Base-by-base conservation (phyloP, 768 basidiomycete species). In the Pleurotus pulmonarius region DNA sequence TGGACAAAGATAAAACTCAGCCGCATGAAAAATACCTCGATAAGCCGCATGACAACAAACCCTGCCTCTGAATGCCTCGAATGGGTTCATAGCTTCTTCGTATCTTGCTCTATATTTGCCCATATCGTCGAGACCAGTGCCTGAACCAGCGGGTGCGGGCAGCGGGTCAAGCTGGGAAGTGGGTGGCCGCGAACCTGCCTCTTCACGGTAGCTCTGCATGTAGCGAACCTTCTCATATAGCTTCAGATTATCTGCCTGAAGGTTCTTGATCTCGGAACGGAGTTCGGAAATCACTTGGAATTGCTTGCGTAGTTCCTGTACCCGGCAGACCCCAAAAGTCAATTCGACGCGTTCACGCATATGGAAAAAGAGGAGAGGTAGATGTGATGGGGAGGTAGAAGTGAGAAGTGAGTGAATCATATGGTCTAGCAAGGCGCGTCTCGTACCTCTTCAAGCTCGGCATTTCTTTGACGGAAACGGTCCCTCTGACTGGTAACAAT, bases 191-290 rank as follows among this genome's bases (percentile, higher is more conserved):
- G 73, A 73, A 9, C 75, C 77, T 25, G 80, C 73, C 24, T 92
- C 89, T 65, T 94, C 91, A 15, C 91, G 83, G 65, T 98, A 99
- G 59, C 89, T 92, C 69, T 98, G 95, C 87, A 98, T 97, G 69
- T 98, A 98, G 59, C 95, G 86, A 51, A 98, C 95, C 75, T 98
- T 99, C 72, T 98, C 97, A 71, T 98, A 98, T 58, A 98, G 75
- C 70, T 99, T 98, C 45, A 99, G 82, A 68, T 98, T 99, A 71
- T 98, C 97, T 1, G 87, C 80, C 71, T 98, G 96, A 39, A 99
- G 79, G 55, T 83, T 85, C 69, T 95, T 94, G 72, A 94, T 86
- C 72, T 98, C 97, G 22, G 86, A 74, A 15, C 95, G 87, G n/a
- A 98, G 77, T 65, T 97, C 95, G 0, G 94, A 93, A 58, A 98